Evolutionary conservation across 257 asterid genomes (phyloP).

Genomic region (Perilla frutescens): DNA sequence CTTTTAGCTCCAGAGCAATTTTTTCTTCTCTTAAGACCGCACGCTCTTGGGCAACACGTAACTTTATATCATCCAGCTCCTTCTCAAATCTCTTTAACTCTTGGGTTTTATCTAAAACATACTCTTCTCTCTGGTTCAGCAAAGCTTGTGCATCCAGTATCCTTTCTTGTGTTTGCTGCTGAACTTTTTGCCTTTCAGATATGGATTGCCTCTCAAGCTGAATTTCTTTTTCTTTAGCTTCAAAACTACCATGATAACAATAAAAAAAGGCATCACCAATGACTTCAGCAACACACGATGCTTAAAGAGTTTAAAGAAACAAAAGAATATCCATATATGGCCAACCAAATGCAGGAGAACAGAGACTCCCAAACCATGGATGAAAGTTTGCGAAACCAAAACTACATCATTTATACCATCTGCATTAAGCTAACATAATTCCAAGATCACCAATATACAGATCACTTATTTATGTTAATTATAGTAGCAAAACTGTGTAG

Average conservation of each 20-base stretch:
- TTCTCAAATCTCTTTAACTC: conserved; percentile 68
- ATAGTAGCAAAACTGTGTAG: background rate
- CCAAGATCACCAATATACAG: background rate
- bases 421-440: background rate
- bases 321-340: conserved; percentile 7
- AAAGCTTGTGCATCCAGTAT: conserved; percentile 81
- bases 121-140: conserved; percentile 86
- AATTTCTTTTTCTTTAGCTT: conserved; percentile 83
- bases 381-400: conserved; percentile 4
- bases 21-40: conserved; percentile 58
- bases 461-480: background rate
- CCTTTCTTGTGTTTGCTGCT: conserved; percentile 81
- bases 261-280: conserved; percentile 31
- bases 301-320: conserved; percentile 12
- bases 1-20: conserved; percentile 55
- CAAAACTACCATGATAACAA: conserved; percentile 58
- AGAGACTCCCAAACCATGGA: background rate
- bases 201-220: conserved; percentile 77
- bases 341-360: conserved; percentile 4
- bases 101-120: conserved; percentile 65
- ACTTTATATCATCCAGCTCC: conserved; percentile 64
- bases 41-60: conserved; percentile 60
- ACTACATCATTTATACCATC: background rate
- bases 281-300: conserved; percentile 1
- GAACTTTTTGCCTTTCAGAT: conserved; percentile 71